Evolutionary conservation across 2,329 filamentous ascomycete genomes (phyloP).

Genomic region (Penicillium sp.): DNA sequence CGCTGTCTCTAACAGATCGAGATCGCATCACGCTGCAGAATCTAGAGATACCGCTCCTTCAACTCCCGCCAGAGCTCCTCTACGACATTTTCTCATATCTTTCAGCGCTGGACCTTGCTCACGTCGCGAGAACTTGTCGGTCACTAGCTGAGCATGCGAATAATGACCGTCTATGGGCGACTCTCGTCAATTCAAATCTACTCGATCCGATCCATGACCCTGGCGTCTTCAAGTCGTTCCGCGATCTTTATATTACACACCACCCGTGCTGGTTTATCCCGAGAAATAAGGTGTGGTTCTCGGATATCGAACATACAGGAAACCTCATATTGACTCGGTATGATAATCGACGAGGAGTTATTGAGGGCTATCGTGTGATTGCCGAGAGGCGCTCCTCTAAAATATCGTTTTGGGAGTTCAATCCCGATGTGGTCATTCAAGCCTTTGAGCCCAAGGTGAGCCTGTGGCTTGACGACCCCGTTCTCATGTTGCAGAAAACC

Average conservation of each 20-base stretch:
- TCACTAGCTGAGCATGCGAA: constrained; percentile 63
- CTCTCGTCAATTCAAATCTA: constrained; percentile 70
- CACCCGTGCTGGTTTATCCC: constrained; percentile 85
- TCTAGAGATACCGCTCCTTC: constrained; percentile 30
- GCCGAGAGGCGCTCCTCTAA: constrained; percentile 63
- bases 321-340: constrained; percentile 79
- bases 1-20: constrained; percentile 5
- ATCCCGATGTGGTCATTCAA: constrained; percentile 71
- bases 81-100: constrained; percentile 73
- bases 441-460: constrained; percentile 72
- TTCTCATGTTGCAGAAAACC: constrained; percentile 61
- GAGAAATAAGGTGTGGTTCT: constrained; percentile 83
- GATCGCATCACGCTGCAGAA: constrained; percentile 3
- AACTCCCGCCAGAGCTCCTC: constrained; percentile 76
- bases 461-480: constrained; percentile 75
- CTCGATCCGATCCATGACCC: constrained; percentile 62
- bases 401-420: constrained; percentile 67
- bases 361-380: constrained; percentile 79
- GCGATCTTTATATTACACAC: constrained; percentile 73
- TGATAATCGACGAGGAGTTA: constrained; percentile 72
- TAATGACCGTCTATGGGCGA: constrained; percentile 74
- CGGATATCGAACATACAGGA: constrained; percentile 73
- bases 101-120: constrained; percentile 65
- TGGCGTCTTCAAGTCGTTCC: constrained; percentile 67
- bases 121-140: constrained; percentile 65